These are phyloP conservation scores for Plasmodium sp. DNA, from an alignment of 169 alveolate genomes.

Conservation along the genomic window DNA sequence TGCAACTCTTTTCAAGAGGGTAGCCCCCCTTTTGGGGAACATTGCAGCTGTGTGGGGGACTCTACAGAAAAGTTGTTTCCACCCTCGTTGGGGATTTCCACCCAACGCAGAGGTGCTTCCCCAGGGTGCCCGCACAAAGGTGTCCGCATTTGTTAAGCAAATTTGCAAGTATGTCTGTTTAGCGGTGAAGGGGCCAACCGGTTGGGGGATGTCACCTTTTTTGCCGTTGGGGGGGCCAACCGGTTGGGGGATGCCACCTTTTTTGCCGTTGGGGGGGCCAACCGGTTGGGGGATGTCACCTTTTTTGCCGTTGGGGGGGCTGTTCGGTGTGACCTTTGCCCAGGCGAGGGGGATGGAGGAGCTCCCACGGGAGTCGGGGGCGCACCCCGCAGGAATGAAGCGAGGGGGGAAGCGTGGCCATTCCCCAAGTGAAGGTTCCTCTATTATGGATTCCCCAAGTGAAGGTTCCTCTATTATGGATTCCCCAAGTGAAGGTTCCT, in stretches of 20 bases:
- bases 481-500: too few species aligned
- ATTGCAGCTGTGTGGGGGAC: not conserved
- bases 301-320: not conserved
- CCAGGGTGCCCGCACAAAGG: not conserved
- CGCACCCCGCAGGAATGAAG: not conserved
- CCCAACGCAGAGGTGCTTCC: not conserved
- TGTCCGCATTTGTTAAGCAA: not conserved
- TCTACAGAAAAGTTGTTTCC: not conserved
- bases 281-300: too few species aligned
- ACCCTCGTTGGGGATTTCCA: not conserved
- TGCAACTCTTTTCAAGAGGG: not conserved
- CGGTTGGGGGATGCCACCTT: too few species aligned
- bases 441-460: not conserved
- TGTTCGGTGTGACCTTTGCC: not conserved
- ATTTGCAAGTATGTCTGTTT: not conserved
- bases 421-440: not conserved
- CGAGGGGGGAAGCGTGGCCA: not conserved
- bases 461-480: too few species aligned
- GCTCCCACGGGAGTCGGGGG: not conserved
- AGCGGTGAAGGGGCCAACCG: not conserved
- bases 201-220: not conserved
- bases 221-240: not conserved
- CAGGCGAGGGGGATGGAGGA: not conserved
- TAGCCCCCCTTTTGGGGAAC: not conserved
- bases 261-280: not conserved